Conservation (phyloP, 768 basidiomycete genomes). For the Collybia mongolica region DNA sequence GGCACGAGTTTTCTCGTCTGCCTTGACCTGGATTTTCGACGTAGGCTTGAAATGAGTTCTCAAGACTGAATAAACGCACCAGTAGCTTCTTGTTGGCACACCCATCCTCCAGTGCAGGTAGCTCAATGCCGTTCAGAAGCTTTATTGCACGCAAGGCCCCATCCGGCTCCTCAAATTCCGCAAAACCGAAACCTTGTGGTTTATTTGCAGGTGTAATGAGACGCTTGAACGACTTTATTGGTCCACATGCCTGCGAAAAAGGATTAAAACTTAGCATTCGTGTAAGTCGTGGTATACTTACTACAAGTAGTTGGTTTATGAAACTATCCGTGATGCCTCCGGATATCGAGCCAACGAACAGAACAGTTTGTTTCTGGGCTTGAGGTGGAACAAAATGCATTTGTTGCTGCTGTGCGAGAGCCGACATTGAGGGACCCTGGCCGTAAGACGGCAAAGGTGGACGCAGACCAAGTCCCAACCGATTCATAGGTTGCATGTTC, state of each 20-base stretch:
- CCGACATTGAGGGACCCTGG: constrained; percentile 89
- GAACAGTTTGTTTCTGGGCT: constrained; percentile 65
- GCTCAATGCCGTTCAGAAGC: constrained; percentile 46
- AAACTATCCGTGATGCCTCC: constrained; percentile 87
- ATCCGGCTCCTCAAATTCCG: constrained; percentile 92
- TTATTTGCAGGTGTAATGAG: constrained; percentile 91
- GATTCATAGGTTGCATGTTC: constrained; percentile 70
- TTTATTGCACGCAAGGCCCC: constrained; percentile 74
- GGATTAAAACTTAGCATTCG: background rate
- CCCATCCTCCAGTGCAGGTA: constrained; percentile 52
- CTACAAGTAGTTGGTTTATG: constrained; percentile 74
- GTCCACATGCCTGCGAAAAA: constrained; percentile 75
- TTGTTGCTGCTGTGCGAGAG: constrained; percentile 85
- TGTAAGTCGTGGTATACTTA: constrained; percentile 33
- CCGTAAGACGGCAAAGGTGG: constrained; percentile 85
- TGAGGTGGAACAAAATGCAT: constrained; percentile 69
- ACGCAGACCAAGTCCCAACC: constrained; percentile 87
- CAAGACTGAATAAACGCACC: constrained; percentile 56
- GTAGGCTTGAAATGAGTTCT: constrained; percentile 44
- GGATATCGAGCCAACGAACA: constrained; percentile 95
- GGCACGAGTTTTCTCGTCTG: constrained; percentile 90
- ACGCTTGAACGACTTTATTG: constrained; percentile 87
- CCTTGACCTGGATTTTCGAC: constrained; percentile 70
- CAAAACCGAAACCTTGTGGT: constrained; percentile 96
- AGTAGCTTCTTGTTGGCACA: constrained; percentile 51